Evolutionary conservation across 106 monocot genomes (phyloP).

Genomic region (Platanthera guangdongensis): DNA sequence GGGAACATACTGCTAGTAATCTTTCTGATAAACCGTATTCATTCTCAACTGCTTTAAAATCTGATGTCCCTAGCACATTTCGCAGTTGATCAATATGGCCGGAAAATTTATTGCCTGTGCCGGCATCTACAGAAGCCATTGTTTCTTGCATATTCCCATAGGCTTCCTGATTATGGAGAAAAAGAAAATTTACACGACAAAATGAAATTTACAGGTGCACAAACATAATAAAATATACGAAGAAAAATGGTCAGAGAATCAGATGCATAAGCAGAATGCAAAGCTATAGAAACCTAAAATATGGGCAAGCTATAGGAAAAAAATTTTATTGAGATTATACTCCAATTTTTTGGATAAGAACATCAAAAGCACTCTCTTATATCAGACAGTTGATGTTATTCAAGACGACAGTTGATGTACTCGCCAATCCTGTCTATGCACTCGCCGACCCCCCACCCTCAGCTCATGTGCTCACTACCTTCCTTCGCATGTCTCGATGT

Average conservation of each 20-base stretch:
- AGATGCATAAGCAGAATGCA: conserved; percentile 1
- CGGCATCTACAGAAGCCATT: neutral
- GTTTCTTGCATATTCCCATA: conserved; percentile 2
- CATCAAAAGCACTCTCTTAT: neutral
- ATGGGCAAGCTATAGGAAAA: neutral
- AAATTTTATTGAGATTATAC: neutral
- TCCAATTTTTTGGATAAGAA: neutral
- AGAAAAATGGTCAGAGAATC: neutral
- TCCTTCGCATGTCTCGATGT: too few relatives aligned
- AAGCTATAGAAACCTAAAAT: neutral
- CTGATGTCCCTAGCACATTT: neutral
- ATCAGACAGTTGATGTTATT: neutral
- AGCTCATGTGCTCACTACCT: too few relatives aligned
- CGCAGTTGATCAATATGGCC: neutral
- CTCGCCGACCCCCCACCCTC: too few relatives aligned
- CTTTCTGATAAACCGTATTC: conserved; percentile 2
- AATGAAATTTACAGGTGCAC: neutral
- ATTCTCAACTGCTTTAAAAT: conserved; percentile 1
- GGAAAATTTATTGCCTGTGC: neutral
- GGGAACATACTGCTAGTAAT: conserved; percentile 5
- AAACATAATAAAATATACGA: neutral
- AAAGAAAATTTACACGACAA: neutral
- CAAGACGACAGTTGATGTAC: too few relatives aligned
- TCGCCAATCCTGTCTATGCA: too few relatives aligned
- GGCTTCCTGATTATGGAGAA: neutral